Base-by-base conservation (phyloP, 257 asterid genomes). In the Leptodermis oblonga region DNA sequence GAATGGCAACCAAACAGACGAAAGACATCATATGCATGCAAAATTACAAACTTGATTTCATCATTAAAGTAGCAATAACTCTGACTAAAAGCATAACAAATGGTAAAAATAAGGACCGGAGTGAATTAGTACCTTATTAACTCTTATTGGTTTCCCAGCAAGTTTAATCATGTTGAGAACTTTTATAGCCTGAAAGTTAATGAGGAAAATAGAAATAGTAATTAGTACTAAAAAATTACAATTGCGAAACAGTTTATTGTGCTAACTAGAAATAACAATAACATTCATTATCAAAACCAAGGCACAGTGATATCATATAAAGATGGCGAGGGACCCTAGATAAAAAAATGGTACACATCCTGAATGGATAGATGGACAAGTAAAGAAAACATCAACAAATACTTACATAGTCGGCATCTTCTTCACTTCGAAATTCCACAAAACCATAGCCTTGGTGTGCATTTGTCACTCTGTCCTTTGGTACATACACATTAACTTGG, bases 401-500 rank as follows among this genome's bases (percentile, higher is more conserved):
- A 71, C 86, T 74, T 81, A 90, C 98, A 79, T 92, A 92, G 74
- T 92, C 97, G 28, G 98, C 98, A 85, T 90, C 98, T 83, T 92
- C 98, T 83, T 92, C 98, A 67, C 97, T 86, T 74, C 96, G 87
- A 77, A 90, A 92, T 82, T 90, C 98, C 76, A 90, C 97, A 83
- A 90, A 90, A 62, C 96, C 97, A 54, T 92, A 92, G 26, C 97
- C 97, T 81, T 92, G 96, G 83, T 90, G 98, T 46, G 96, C 88
- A 82, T 81, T 87, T 51, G 98, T 90, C 62, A 92, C 97, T 83
- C 97, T 84, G 78, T 92, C 98, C 80, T 92, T 92, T 64, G 98
- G 98, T 72, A 92, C 98, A 80, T 92, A 92, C 51, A 92, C 98
- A 76, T 90, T 92, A 62, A 92, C 97, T 92, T 79, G 46, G 72